A percentile compares a stretch with the other conserved stretches of the same genome.
These are phyloP conservation scores for Inga leiocalycina DNA, from an alignment of 306 rosid genomes.

Conservation along the genomic window DNA sequence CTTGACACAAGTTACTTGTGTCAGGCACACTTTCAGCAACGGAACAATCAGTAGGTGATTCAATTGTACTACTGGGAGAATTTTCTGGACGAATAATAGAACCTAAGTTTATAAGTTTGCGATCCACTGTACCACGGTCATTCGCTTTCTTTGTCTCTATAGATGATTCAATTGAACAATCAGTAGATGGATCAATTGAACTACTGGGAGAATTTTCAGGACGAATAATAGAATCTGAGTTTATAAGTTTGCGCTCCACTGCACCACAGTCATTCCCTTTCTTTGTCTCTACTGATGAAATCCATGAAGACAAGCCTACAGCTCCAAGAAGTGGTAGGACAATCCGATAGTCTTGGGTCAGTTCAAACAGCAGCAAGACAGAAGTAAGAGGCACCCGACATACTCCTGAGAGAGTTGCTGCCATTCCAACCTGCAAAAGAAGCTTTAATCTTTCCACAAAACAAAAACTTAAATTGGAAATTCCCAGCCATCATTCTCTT, in stretches of 20 bases:
- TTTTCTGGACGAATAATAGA: conserved; percentile 42
- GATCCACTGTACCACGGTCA: conserved; percentile 36
- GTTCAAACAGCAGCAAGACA: conserved; percentile 87
- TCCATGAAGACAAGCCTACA: conserved; percentile 92
- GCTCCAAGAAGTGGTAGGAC: conserved; percentile 96
- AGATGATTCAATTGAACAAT: conserved; percentile 51
- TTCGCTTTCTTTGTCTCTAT: conserved; percentile 66
- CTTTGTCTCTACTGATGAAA: conserved; percentile 77
- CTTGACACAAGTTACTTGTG: conserved; percentile 60
- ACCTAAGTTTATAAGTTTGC: conserved; percentile 32
- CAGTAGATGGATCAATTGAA: conserved; percentile 44
- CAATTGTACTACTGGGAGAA: conserved; percentile 38
- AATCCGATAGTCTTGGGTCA: conserved; percentile 93
- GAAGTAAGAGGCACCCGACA: conserved; percentile 97
- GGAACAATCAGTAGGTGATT: conserved; percentile 42
- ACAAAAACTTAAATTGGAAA: conserved; percentile 19
- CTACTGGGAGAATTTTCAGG: conserved; percentile 41
- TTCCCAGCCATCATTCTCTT: conserved; percentile 18
- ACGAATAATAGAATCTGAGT: conserved; percentile 37
- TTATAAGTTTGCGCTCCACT: conserved; percentile 38
- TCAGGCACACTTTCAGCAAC: conserved; percentile 40
- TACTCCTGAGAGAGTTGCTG: conserved; percentile 96
- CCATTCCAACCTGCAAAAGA: conserved; percentile 96
- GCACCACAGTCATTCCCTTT: conserved; percentile 48
- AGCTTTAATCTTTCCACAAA: conserved; percentile 3